Evolutionary conservation across 345 rosid genomes (phyloP).

Genomic region (Brassica napus): Da-Ae NC_063451.1:45828001-45828500

Average conservation of each 20-base stretch:
- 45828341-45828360: slow-evolving; percentile 87
- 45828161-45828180: background rate
- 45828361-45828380: slow-evolving; percentile 34
- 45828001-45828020: background rate
- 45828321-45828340: slow-evolving; percentile 80
- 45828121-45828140: slow-evolving; percentile 73
- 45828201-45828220: background rate
- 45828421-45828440: no score
- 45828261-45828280: slow-evolving; percentile 69
- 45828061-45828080: background rate
- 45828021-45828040: background rate
- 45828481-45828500: no score
- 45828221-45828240: slow-evolving; percentile 34
- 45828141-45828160: slow-evolving; percentile 71
- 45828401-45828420: background rate
- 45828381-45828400: background rate
- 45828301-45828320: slow-evolving; percentile 62
- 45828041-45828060: background rate
- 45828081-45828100: background rate
- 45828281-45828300: slow-evolving; percentile 64
- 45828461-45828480: no score
- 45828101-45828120: slow-evolving; percentile 61
- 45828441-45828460: no score
- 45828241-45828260: slow-evolving; percentile 71
- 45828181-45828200: background rate